Conservation (phyloP, 108 stramenopile genomes). For the Cyclotella atomus region DNA sequence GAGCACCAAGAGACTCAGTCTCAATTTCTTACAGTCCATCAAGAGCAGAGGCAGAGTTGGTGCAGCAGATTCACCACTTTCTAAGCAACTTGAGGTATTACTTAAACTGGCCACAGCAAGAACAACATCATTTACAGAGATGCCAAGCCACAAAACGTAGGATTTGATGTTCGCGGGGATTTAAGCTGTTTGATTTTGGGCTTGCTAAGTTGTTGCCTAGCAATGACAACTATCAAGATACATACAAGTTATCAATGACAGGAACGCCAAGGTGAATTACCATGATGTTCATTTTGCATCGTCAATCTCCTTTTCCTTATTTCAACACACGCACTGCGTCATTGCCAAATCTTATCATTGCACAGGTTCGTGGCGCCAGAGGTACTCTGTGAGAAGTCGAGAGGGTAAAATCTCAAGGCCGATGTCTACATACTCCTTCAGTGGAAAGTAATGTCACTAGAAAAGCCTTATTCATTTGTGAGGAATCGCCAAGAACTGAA, state of each 20-base stretch:
- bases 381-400: constrained; percentile 8
- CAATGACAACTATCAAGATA: constrained; percentile 19
- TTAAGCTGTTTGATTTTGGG: constrained; percentile 69
- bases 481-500: neutral
- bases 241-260: constrained; percentile 32
- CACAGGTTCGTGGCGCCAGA: constrained; percentile 48
- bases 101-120: neutral
- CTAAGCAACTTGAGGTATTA: neutral
- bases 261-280: constrained; percentile 40
- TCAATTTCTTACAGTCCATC: constrained; percentile 4
- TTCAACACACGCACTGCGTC: no score
- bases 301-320: no score
- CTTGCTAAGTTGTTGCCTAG: constrained; percentile 49
- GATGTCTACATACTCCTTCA: constrained; percentile 47
- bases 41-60: constrained; percentile 20
- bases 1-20: neutral
- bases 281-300: no score
- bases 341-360: no score
- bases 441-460: constrained; percentile 48
- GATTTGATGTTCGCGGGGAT: constrained; percentile 41
- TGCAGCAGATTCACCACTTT: constrained; percentile 7
- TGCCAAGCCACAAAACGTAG: constrained; percentile 48
- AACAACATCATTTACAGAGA: constrained; percentile 37
- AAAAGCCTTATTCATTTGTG: constrained; percentile 2
- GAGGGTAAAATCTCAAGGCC: constrained; percentile 47